These are phyloP conservation scores for Beauveria asiatica DNA, from an alignment of 2,329 filamentous ascomycete species.

Conservation along the genomic window DNA sequence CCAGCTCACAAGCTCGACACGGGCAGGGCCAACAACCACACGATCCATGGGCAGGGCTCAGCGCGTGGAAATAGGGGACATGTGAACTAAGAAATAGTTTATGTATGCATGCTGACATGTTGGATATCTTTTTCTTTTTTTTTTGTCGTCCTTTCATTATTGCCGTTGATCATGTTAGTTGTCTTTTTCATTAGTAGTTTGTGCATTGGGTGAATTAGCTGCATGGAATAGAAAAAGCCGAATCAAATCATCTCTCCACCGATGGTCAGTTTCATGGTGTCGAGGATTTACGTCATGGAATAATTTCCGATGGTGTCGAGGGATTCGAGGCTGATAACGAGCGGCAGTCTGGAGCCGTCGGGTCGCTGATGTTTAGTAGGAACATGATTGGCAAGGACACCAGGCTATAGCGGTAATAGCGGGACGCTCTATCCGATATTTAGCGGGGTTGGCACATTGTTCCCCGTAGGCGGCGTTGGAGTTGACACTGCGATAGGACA, in stretches of 20 bases:
- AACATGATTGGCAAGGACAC: background rate
- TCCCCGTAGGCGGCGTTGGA: background rate
- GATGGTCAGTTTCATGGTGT: background rate
- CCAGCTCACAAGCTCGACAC: conserved; percentile 25
- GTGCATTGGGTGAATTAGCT: background rate
- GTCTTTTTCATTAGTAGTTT: background rate
- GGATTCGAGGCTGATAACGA: background rate
- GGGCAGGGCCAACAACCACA: conserved; percentile 27
- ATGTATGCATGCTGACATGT: background rate
- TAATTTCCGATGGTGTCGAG: background rate
- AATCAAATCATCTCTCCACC: too few species aligned
- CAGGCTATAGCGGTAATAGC: conserved; percentile 6
- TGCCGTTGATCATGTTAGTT: background rate
- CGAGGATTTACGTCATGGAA: background rate
- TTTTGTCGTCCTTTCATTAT: background rate
- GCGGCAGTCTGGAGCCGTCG: background rate
- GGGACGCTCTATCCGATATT: conserved; percentile 8
- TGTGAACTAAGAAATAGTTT: background rate
- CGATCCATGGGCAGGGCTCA: conserved; percentile 46
- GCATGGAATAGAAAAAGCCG: conserved; percentile 3
- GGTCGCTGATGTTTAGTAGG: background rate
- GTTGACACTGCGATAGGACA: background rate
- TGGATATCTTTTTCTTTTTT: background rate
- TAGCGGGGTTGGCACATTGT: background rate
- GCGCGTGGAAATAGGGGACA: conserved; percentile 38